Evolutionary conservation across 768 basidiomycete species (phyloP).

Genomic region (Mycena epipterygia): DNA sequence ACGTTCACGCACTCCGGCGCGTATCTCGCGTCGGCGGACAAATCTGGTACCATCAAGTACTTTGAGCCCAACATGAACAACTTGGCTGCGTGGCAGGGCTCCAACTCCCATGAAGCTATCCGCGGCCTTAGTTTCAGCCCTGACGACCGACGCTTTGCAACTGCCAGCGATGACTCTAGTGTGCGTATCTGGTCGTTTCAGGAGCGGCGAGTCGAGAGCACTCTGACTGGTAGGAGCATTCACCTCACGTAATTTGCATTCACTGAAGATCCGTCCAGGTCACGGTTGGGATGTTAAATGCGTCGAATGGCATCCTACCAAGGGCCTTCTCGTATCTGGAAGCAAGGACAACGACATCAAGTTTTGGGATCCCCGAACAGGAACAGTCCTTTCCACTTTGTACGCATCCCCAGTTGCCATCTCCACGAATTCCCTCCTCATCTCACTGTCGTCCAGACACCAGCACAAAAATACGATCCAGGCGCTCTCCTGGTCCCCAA

Average conservation of each 20-base stretch:
- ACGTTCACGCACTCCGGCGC: slow-evolving; percentile 94
- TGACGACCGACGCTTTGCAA: slow-evolving; percentile 92
- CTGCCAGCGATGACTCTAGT: slow-evolving; percentile 95
- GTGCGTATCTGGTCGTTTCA: slow-evolving; percentile 97
- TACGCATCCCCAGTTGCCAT: slow-evolving; percentile 52
- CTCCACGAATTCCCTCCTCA: neutral
- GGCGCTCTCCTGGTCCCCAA: slow-evolving; percentile 92
- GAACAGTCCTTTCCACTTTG: slow-evolving; percentile 92
- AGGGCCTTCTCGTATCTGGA: slow-evolving; percentile 94
- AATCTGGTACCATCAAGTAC: slow-evolving; percentile 96
- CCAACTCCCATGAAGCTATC: slow-evolving; percentile 88
- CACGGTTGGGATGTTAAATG: slow-evolving; percentile 99
- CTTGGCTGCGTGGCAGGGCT: slow-evolving; percentile 92
- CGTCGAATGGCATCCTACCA: slow-evolving; percentile 98
- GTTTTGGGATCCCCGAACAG: slow-evolving; percentile 98
- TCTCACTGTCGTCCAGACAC: slow-evolving; percentile 67
- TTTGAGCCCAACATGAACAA: slow-evolving; percentile 99
- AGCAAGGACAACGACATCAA: slow-evolving; percentile 99
- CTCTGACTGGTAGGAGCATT: slow-evolving; percentile 76
- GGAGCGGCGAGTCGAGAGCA: slow-evolving; percentile 89
- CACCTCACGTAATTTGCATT: neutral
- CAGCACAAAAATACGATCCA: slow-evolving; percentile 98
- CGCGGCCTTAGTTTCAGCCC: slow-evolving; percentile 94
- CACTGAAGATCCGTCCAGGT: slow-evolving; percentile 60
- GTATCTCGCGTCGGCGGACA: slow-evolving; percentile 94